Base-by-base conservation (phyloP, 805 yeast genomes). In the Teunomyces atbi region DNA sequence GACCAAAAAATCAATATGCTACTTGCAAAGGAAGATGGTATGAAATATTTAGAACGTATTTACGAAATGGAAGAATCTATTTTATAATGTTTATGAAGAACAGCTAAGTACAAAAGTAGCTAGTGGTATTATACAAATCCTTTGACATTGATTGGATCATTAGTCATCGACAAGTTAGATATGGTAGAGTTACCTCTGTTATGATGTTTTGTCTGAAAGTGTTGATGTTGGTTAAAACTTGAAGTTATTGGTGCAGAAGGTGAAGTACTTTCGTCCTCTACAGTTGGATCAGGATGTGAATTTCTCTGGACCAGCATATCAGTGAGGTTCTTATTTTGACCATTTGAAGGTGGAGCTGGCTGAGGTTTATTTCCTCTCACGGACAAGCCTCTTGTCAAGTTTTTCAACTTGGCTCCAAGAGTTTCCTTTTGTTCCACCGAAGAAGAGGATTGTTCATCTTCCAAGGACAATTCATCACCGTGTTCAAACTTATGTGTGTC, bases 371-470 rank as follows among this genome's bases (percentile, higher is more conserved):
- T 56, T 10, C 47, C 45, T 41, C 51, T 64, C 15, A 55, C 49
- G 1, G 78, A 71, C 43, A 74, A 67, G 8, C 76, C 73, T 42
- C 77, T 67, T 1, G 76, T 67, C 35, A 79, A 55, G 47, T 67
- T 76, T 32, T 69, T 71, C 41, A 77, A 56, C 58, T 65, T 76
- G 3, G 76, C 61, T 7, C 79, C 77, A 27, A 48, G 18, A 13
- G 45, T 51, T 11, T 33, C 30, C 26, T 32, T 47, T 10, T 40
- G 27, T 18, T 50, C 43, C 16, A 44, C 45, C 19, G 45, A 45
- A 20, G 35, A 28, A 19, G 42, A 13, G 8, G 29, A 40, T 10
- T 16, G 19, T 7, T 40, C 34, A 28, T 39, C 42, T 28, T 28
- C 42, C 23, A 36, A 18, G 10, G 39, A 20, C 5, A 21, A 20